Evolutionary conservation across 2,329 filamentous ascomycete species (phyloP), one percentile per base, ranked within the genome.

Genomic region (Alternaria burnsii): DNA sequence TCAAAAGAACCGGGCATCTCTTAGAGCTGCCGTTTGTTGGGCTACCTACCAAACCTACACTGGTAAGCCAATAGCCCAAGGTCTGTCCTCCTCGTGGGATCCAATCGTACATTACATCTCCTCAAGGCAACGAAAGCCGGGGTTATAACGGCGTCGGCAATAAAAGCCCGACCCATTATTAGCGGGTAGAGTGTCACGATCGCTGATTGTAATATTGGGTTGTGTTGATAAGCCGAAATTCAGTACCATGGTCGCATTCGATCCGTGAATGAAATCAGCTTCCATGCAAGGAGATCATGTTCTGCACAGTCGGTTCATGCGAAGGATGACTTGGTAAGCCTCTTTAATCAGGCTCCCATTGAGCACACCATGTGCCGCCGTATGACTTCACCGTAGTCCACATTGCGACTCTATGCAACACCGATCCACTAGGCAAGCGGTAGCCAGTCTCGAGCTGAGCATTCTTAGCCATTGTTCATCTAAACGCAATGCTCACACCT

Each of bases 401-500:
- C 20, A 20, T 34, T 30, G 46, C n/a, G 36, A 38, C n/a, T 40
- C 18, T n/a, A 18, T 40, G 36, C n/a, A 20, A 10, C n/a, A n/a
- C 9, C 36, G n/a, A 40, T 40, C 8, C n/a, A 18, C 6, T 20
- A 18, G 14, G n/a, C 10, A 30, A 28, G 18, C 22, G 28, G 30
- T 24, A 30, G 46, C n/a, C 7, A 26, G 18, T 12, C 32, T 48
- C 30, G 18, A 48, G 46, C 20, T 90, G 90, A 65, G 92, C 96
- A 78, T 89, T 90, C 63, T 93, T 91, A 26, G 93, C 91, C 87
- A 97, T 91, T 90, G 97, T 93, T 79, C 93, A 89, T 80, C 93
- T 91, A 82, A 97, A 94, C 9, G 91, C 93, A 76, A 98, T 97
- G 72, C 94, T 94, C 56, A 98, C 94, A 72, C 95, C 94, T 81